Conservation (phyloP, 1,139 yeast species). For the Hyphopichia fennica region DNA sequence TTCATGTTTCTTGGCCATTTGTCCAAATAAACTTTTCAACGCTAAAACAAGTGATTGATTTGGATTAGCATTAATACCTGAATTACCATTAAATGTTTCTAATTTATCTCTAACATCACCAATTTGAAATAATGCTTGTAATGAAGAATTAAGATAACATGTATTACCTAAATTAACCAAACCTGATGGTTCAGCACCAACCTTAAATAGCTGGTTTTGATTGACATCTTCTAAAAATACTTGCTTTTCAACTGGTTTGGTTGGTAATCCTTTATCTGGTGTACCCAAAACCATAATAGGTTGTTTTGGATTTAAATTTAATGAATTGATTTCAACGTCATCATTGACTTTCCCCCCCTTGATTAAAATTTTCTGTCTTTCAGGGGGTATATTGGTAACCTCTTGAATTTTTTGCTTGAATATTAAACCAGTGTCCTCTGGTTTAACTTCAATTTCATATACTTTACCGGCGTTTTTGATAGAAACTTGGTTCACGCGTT, state of each 20-base stretch:
- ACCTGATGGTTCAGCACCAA: slow-evolving; percentile 70
- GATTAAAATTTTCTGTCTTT: slow-evolving; percentile 84
- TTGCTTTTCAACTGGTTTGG: slow-evolving; percentile 54
- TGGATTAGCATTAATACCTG: slow-evolving; percentile 11
- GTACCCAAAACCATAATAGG: slow-evolving; percentile 90
- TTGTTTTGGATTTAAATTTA: slow-evolving; percentile 63
- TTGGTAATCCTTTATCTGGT: slow-evolving; percentile 67
- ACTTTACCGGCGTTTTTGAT: slow-evolving; percentile 87
- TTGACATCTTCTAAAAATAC: slow-evolving; percentile 73
- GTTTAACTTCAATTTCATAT: slow-evolving; percentile 64
- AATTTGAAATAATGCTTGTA: slow-evolving; percentile 75
- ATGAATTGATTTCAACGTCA: slow-evolving; percentile 44
- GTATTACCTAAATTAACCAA: slow-evolving; percentile 89
- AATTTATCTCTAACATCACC: slow-evolving; percentile 53
- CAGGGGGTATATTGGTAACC: slow-evolving; percentile 77
- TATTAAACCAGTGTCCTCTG: slow-evolving; percentile 59
- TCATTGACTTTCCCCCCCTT: slow-evolving; percentile 87
- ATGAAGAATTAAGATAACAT: slow-evolving; percentile 87
- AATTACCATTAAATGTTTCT: slow-evolving; percentile 11
- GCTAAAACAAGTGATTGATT: slow-evolving; percentile 18
- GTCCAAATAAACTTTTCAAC: slow-evolving; percentile 44
- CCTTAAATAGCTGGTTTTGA: slow-evolving; percentile 39
- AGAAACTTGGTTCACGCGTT: slow-evolving; percentile 32
- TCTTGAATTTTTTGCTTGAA: slow-evolving; percentile 73
- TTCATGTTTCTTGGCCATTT: slow-evolving; percentile 48